Evolutionary conservation across 2,329 filamentous ascomycete species (phyloP), one percentile per base, ranked within the genome.

Genomic region (Zasmidium citrigriseum): DNA sequence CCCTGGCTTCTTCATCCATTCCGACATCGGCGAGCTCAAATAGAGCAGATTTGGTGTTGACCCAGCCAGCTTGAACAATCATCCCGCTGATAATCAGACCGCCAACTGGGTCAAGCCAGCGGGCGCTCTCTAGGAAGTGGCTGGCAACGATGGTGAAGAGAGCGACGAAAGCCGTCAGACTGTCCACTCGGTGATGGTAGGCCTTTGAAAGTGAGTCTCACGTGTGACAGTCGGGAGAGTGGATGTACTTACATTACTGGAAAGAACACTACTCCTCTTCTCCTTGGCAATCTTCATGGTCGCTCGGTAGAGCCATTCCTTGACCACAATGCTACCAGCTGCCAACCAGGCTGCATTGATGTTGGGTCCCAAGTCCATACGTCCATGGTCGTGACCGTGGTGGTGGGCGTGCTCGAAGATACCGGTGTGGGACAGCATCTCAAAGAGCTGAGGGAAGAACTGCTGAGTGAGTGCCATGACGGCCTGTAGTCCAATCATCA

Each of bases 271-370:
- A 12, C 93, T 98, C 73, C 96, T 96, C 74, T 93, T 90, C 76
- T 96, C 91, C 68, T 87, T 87, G 47, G 95, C 95, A 60, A 99
- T 86, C 79, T 97, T 98, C 88, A 98, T 86, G 95, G 93, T 99
- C 64, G 93, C 91, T 80, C 89, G 88, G 73, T 98, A 99, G 23
- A 99, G 80, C 91, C 93, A 99, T 76, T 99, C 95, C 77, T 99
- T 99, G 69, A 98, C 80, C 23, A 91, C 76, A 57, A 99, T 95
- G 1, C 91, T 96, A 20, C 91, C 93, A 44, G 86, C 89, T 34
- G 95, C 93, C 59, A 99, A 79, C 95, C 95, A 99, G 7, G 91
- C 93, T 21, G 95, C 95, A 73, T 98, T 93, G 65, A 99, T 84
- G 74, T 91, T 96, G 0, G 95, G 95, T 1, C 87, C 85, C 34